These are phyloP conservation scores for Dacryopinax spathularia DNA, from an alignment of 768 basidiomycete genomes.

Conservation along the genomic window DNA sequence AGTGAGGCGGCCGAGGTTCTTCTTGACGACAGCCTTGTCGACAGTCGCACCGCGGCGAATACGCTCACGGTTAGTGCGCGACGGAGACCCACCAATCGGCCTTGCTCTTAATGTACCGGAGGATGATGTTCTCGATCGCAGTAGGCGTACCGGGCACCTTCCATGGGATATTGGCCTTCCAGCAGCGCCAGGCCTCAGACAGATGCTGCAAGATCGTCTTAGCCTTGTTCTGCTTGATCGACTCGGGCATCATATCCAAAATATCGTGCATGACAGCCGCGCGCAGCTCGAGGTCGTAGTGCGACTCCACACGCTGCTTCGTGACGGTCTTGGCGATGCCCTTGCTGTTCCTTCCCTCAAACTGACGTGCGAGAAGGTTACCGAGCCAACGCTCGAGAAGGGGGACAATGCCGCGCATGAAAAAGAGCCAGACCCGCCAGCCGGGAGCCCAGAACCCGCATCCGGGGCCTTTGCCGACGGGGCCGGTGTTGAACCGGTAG, in stretches of 20 bases:
- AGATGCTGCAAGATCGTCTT: conserved; percentile 98
- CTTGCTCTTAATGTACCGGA: conserved; percentile 98
- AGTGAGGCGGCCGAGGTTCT: conserved; percentile 95
- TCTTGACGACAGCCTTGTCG: conserved; percentile 97
- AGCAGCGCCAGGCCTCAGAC: conserved; percentile 97
- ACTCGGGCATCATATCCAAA: conserved; percentile 99
- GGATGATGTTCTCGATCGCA: conserved; percentile 96
- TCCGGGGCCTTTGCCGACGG: conserved; percentile 97
- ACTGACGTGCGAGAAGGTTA: conserved; percentile 93
- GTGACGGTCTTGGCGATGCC: conserved; percentile 96
- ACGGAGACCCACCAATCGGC: conserved; percentile 99
- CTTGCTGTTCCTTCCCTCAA: conserved; percentile 94
- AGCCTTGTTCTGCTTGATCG: conserved; percentile 96
- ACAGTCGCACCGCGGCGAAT: conserved; percentile 93
- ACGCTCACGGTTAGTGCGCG: conserved; percentile 95
- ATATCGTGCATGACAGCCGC: conserved; percentile 99
- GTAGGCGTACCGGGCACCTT: conserved; percentile 99
- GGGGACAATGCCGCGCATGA: conserved; percentile 97
- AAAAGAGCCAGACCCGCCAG: conserved; percentile 99
- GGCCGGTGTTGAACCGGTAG: conserved; percentile 98
- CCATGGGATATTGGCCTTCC: conserved; percentile 97
- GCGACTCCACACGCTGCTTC: conserved; percentile 97
- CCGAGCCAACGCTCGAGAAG: conserved; percentile 96
- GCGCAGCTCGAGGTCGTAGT: conserved; percentile 91
- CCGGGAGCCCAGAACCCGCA: conserved; percentile 99